A percentile compares a stretch with the other conserved stretches of the same genome.
These are phyloP conservation scores for Turnera subulata DNA, from an alignment of 345 rosid genomes.

Conservation along the genomic window DNA sequence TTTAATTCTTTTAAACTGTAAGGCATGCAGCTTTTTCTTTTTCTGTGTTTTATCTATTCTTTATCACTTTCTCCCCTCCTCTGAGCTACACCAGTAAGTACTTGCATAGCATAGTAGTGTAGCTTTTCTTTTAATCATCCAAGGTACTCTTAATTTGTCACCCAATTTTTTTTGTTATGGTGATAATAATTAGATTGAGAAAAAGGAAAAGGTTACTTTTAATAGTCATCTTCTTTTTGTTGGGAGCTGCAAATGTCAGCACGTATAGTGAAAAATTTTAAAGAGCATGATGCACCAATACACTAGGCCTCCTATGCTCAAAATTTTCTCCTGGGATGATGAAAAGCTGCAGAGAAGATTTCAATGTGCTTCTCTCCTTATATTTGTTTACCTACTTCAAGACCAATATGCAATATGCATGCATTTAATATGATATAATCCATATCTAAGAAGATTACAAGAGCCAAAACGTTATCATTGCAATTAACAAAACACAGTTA, in stretches of 20 bases:
- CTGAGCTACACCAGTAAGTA: background rate
- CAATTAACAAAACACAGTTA: background rate
- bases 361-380: conserved; percentile 25
- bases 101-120: too few relatives aligned
- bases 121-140: too few relatives aligned
- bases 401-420: background rate
- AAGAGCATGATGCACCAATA: conserved; percentile 28
- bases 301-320: conserved; percentile 1
- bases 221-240: conserved; percentile 24
- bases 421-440: background rate
- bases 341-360: conserved; percentile 52
- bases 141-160: conserved; percentile 16
- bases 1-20: too few relatives aligned
- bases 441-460: conserved; percentile 1
- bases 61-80: conserved; percentile 16
- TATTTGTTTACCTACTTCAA: conserved; percentile 2
- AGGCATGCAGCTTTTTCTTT: conserved; percentile 20
- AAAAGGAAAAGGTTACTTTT: conserved; percentile 6
- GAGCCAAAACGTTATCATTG: background rate
- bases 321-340: conserved; percentile 24
- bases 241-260: conserved; percentile 26
- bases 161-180: conserved; percentile 20
- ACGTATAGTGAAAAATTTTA: background rate
- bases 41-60: conserved; percentile 24
- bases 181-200: conserved; percentile 13